Percentiles rank a stretch among this genome's conserved stretches.
Conservation (phyloP, 495 filamentous ascomycete genomes). For the Arthonia radiata region DNA sequence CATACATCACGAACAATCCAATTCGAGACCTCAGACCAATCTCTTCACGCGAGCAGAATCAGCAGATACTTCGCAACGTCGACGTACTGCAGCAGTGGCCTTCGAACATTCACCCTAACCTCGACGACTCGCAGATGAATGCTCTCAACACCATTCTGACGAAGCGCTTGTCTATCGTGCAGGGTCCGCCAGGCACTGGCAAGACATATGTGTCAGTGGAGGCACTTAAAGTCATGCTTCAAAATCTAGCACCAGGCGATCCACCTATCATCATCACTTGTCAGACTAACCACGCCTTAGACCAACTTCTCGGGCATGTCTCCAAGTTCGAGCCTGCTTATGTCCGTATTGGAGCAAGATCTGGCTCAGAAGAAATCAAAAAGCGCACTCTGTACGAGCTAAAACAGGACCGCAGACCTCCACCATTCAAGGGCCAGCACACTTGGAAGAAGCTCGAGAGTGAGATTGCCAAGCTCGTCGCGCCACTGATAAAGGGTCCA, state of each 20-base stretch:
- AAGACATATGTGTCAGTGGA: conserved; percentile 59
- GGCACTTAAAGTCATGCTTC: conserved; percentile 41
- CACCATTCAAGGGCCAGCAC: conserved; percentile 12
- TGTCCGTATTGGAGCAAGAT: conserved; percentile 56
- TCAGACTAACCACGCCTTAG: conserved; percentile 84
- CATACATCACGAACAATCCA: conserved; percentile 23
- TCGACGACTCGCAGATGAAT: conserved; percentile 44
- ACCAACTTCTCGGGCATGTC: conserved; percentile 54
- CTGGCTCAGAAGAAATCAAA: conserved; percentile 39
- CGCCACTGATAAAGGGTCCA: conserved; percentile 9
- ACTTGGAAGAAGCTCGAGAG: conserved; percentile 21
- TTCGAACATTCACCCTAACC: conserved; percentile 15
- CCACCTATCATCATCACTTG: conserved; percentile 58
- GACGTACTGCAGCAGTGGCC: conserved; percentile 29
- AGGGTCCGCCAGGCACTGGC: conserved; percentile 82
- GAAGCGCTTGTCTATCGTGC: conserved; percentile 50
- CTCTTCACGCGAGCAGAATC: too few species aligned
- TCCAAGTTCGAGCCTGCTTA: conserved; percentile 38
- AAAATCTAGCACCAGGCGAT: conserved; percentile 30
- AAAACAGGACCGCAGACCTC: conserved; percentile 12
- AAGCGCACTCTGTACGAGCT: conserved; percentile 39
- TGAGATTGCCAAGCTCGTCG: conserved; percentile 22
- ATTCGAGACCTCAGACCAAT: conserved; percentile 22
- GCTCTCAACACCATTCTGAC: conserved; percentile 49
- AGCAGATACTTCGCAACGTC: conserved; percentile 9